Percentiles rank a stretch among this genome's conserved stretches.
These are phyloP conservation scores for Claviceps pazoutovae DNA, from an alignment of 2,329 filamentous ascomycete species.

Conservation along the genomic window DNA sequence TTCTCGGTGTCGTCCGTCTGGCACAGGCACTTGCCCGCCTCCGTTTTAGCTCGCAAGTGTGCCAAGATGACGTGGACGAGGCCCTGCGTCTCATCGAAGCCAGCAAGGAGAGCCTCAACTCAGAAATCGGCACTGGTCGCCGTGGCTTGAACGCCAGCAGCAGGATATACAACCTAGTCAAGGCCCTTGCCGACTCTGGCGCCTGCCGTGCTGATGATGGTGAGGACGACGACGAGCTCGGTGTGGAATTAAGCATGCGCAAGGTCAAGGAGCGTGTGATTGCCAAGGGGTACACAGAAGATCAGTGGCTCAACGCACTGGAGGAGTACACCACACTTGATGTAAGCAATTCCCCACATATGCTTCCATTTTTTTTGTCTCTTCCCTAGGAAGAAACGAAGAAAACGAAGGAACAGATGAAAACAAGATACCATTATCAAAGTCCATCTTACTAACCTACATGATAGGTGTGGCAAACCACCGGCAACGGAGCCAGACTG, in stretches of 20 bases:
- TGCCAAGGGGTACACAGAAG: slow-evolving; percentile 91
- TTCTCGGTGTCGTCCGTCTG: slow-evolving; percentile 83
- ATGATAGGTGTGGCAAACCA: slow-evolving; percentile 62
- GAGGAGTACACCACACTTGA: slow-evolving; percentile 81
- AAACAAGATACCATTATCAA: background rate
- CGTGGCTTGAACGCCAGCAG: slow-evolving; percentile 68
- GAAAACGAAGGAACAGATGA: too few relatives aligned
- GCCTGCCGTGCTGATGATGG: slow-evolving; percentile 63
- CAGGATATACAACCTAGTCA: slow-evolving; percentile 91
- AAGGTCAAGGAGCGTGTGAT: slow-evolving; percentile 84
- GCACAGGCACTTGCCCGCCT: slow-evolving; percentile 87
- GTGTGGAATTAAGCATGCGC: slow-evolving; percentile 66
- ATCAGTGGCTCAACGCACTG: slow-evolving; percentile 76
- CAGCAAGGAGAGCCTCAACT: slow-evolving; percentile 79
- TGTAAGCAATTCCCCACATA: slow-evolving; percentile 45
- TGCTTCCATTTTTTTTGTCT: background rate
- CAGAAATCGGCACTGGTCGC: slow-evolving; percentile 45
- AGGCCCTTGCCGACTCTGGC: slow-evolving; percentile 72
- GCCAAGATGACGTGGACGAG: slow-evolving; percentile 90
- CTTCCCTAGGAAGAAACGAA: background rate
- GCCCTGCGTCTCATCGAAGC: slow-evolving; percentile 82
- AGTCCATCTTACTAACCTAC: slow-evolving; percentile 21
- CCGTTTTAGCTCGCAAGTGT: slow-evolving; percentile 72
- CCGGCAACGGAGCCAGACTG: slow-evolving; percentile 54
- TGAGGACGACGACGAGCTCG: slow-evolving; percentile 35